A percentile compares a stretch with the other conserved stretches of the same genome.
phyloP scores from a whole-genome alignment of 2,329 filamentous ascomycete species.

The Beauveria sp. region DNA sequence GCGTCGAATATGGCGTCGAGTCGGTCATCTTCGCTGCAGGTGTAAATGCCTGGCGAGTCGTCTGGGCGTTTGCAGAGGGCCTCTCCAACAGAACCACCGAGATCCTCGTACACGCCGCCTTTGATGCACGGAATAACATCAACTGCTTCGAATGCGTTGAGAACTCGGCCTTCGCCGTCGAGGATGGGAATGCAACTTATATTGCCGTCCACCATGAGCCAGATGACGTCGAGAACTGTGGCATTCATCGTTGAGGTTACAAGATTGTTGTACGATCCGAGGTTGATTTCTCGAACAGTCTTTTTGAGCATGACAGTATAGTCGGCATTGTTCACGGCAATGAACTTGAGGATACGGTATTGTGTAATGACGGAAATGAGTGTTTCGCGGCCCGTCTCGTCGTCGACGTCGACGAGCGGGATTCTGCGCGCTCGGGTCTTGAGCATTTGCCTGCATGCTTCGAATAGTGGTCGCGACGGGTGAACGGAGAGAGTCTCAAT shows the following conservation, averaged over 20 bases:
- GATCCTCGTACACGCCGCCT: constrained; percentile 83
- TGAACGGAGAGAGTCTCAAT: constrained; percentile 96
- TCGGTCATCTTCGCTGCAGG: constrained; percentile 83
- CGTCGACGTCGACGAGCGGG: constrained; percentile 85
- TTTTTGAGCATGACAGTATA: constrained; percentile 86
- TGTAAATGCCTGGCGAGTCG: constrained; percentile 94
- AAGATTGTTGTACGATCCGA: constrained; percentile 78
- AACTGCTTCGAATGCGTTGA: constrained; percentile 96
- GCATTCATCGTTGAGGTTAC: constrained; percentile 82
- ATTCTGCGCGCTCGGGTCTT: constrained; percentile 89
- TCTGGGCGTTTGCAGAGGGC: constrained; percentile 79
- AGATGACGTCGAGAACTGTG: constrained; percentile 88
- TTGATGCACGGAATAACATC: constrained; percentile 96
- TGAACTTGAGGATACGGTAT: constrained; percentile 97
- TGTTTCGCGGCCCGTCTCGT: constrained; percentile 85
- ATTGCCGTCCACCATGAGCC: constrained; percentile 83
- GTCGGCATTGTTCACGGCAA: constrained; percentile 81
- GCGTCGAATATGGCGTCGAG: constrained; percentile 96
- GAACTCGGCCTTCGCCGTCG: constrained; percentile 65
- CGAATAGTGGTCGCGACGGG: constrained; percentile 82
- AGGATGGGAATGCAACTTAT: constrained; percentile 94
- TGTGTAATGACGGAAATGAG: constrained; percentile 97
- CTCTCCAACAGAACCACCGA: constrained; percentile 79
- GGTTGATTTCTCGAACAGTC: constrained; percentile 70
- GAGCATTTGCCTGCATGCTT: constrained; percentile 91